Percentiles rank a stretch among this genome's conserved stretches.
Conservation (phyloP, 1,139 yeast species). For the Trichomonascaceae sp. region DNA sequence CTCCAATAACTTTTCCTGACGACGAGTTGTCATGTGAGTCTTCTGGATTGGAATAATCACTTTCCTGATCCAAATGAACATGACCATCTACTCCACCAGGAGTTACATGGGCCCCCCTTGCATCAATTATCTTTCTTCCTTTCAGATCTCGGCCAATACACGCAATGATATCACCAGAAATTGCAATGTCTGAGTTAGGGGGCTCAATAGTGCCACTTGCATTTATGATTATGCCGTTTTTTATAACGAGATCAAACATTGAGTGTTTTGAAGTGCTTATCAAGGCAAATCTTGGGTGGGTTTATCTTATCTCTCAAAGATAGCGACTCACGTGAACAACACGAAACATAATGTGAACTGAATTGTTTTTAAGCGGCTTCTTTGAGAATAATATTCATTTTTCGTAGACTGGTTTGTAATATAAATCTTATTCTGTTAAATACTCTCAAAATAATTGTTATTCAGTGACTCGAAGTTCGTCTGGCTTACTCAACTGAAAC, state of each 20-base stretch:
- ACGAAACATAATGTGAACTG: background rate
- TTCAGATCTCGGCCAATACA: slow-evolving; percentile 32
- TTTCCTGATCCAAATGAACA: slow-evolving; percentile 50
- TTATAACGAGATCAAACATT: slow-evolving; percentile 14
- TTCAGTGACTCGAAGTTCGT: background rate
- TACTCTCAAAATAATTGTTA: too few relatives aligned
- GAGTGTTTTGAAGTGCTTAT: background rate
- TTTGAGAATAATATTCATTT: too few relatives aligned
- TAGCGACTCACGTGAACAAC: background rate
- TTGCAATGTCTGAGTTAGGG: slow-evolving; percentile 37
- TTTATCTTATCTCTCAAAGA: background rate
- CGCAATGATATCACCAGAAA: slow-evolving; percentile 36
- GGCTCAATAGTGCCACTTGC: slow-evolving; percentile 26
- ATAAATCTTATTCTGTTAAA: too few relatives aligned
- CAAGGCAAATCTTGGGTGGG: background rate
- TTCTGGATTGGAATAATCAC: background rate
- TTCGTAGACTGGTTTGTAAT: background rate
- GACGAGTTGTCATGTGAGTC: slow-evolving; percentile 44
- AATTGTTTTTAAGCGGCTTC: too few relatives aligned
- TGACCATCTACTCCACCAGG: slow-evolving; percentile 47
- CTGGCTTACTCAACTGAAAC: too few relatives aligned
- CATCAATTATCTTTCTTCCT: slow-evolving; percentile 35
- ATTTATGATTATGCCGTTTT: slow-evolving; percentile 14
- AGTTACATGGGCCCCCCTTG: slow-evolving; percentile 41
- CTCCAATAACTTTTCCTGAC: slow-evolving; percentile 24